Percentiles rank a stretch among this genome's conserved stretches.
These are phyloP conservation scores for Spizellomyces punctatus DNA, from an alignment of 192 early-diverging fungal genomes.

Conservation along the genomic window DNA sequence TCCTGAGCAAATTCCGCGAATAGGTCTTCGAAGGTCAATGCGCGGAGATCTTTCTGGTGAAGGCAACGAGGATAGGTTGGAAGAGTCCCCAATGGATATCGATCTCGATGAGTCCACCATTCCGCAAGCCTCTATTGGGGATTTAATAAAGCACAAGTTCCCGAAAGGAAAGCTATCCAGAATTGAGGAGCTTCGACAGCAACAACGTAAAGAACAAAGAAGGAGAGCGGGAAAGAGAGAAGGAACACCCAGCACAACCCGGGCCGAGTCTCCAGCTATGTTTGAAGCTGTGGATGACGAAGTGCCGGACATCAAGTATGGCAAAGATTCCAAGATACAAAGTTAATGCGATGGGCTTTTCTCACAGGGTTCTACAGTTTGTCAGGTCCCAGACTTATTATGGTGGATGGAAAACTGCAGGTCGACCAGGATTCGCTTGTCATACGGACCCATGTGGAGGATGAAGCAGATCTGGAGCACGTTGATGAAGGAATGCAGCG, in stretches of 20 bases:
- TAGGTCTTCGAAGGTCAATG: too few species aligned
- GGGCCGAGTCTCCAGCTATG: conserved; percentile 12
- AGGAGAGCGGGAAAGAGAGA: conserved; percentile 13
- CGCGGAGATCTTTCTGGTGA: too few species aligned
- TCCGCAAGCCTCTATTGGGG: background rate
- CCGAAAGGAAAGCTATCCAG: conserved; percentile 24
- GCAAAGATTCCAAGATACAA: background rate
- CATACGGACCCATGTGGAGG: conserved; percentile 1
- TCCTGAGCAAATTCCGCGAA: too few species aligned
- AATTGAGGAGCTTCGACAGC: conserved; percentile 10
- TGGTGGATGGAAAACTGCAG: conserved; percentile 16
- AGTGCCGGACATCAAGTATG: background rate
- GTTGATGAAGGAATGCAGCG: conserved; percentile 35
- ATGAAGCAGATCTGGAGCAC: conserved; percentile 30
- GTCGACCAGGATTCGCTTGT: conserved; percentile 26
- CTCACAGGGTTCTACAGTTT: background rate
- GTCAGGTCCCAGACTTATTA: conserved; percentile 15
- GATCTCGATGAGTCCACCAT: conserved; percentile 6
- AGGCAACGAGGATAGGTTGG: too few species aligned
- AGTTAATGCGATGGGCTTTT: background rate
- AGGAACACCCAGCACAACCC: conserved; percentile 4
- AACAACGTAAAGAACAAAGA: conserved; percentile 10
- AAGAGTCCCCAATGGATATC: background rate
- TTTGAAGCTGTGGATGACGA: conserved; percentile 4
- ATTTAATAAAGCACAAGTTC: conserved; percentile 21